Evolutionary conservation across 2,329 filamentous ascomycete species (phyloP), one percentile per base, ranked within the genome.

Genomic region (Colletotrichum sp.): DNA sequence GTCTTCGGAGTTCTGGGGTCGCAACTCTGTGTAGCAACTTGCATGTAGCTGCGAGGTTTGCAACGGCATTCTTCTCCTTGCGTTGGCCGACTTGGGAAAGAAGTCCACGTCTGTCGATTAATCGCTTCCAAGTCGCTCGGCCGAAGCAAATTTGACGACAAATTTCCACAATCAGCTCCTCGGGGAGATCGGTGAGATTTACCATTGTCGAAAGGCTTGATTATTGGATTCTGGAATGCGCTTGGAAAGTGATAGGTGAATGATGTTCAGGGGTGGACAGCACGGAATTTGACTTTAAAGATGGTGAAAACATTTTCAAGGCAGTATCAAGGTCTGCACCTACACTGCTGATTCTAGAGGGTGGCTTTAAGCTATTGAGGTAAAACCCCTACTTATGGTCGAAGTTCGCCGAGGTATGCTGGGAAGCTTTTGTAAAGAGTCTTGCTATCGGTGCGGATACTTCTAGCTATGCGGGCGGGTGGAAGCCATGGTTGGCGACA

Each of bases 331-430:
- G 39, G 39, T 43, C 18, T 15, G 39, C 5, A 10, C 39, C 39
- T n/a, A 48, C 0, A 7, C 1, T 48, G 18, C 18, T 1, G 18
- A 6, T 6, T n/a, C 39, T 18, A 2, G 5, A 2, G 5, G 9
- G 16, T 1, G 9, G 39, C 39, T 6, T 43, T 6, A 0, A 43
- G 0, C 39, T 1, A 43, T 48, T 48, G 39, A 48, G 39, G 39
- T 48, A 48, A 7, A 48, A n/a, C 18, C 18, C 39, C 39, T n/a
- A 24, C 24, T 24, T 24, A 10, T 6, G 39, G 18, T 6, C 39
- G 18, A n/a, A 48, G 5, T 48, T n/a, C 18, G 39, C 39, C 18
- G 2, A 39, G 7, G 7, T 24, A 24, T 24, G 24, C 24, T 24
- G 24, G 24, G 24, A 24, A 24, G 24, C 24, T 24, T 24, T 24